A percentile compares a stretch with the other conserved stretches of the same genome.
Conservation (phyloP, 768 basidiomycete genomes). For the Serendipita indica region DNA sequence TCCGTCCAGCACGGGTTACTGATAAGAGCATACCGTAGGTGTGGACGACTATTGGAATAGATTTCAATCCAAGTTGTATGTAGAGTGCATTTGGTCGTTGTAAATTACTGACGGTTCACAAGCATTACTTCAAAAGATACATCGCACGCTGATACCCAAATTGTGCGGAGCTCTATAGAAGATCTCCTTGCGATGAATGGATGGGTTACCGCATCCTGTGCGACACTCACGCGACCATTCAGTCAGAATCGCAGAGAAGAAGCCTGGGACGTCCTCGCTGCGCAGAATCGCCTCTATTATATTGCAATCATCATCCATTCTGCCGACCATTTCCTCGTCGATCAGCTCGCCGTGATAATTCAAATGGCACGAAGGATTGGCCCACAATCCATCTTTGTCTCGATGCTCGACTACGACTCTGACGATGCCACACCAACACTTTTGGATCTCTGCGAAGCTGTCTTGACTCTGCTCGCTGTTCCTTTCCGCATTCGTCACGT, state of each 20-base stretch:
- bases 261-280: constrained; percentile 77
- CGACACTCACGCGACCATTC: constrained; percentile 87
- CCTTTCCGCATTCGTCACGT: constrained; percentile 89
- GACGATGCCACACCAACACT: constrained; percentile 90
- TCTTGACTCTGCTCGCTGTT: constrained; percentile 82
- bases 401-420: constrained; percentile 94
- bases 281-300: constrained; percentile 76
- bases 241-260: constrained; percentile 77
- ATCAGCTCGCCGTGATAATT: constrained; percentile 95
- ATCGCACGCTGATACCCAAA: constrained; percentile 77
- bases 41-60: constrained; percentile 80
- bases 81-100: constrained; percentile 13
- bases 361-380: constrained; percentile 88
- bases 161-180: constrained; percentile 78
- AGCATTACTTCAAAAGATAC: constrained; percentile 77
- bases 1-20: background rate
- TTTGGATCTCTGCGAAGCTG: constrained; percentile 87
- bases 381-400: constrained; percentile 81
- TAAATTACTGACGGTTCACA: background rate
- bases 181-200: constrained; percentile 91
- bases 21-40: background rate
- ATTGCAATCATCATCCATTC: constrained; percentile 93
- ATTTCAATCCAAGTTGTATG: constrained; percentile 84
- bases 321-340: constrained; percentile 96
- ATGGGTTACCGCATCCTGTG: constrained; percentile 94